Evolutionary conservation across 2,329 filamentous ascomycete species (phyloP).

Genomic region (Pestalotiopsis sp.): DNA sequence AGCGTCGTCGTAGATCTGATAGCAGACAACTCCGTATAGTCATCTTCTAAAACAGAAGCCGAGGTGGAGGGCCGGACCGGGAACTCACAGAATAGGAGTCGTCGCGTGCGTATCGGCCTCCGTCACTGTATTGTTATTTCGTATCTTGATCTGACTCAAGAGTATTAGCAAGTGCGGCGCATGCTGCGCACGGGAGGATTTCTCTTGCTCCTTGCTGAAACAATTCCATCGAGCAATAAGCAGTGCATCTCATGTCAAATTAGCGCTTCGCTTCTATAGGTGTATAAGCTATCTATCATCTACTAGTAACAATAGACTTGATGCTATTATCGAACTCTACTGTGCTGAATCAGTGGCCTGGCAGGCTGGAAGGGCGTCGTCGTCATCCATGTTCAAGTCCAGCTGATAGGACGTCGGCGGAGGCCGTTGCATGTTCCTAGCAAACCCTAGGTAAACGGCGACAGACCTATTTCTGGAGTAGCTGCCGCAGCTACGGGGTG

Average conservation of each 20-base stretch:
- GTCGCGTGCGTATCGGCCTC: not conserved
- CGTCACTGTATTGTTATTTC: not conserved
- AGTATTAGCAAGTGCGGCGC: not conserved
- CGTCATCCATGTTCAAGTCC: not conserved
- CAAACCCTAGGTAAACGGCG: not conserved
- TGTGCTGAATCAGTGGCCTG: not conserved
- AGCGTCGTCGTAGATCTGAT: too few species aligned
- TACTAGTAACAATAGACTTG: not conserved
- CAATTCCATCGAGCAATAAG: not conserved
- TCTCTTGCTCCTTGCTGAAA: not conserved
- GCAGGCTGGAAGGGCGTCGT: not conserved
- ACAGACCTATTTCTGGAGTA: constrained; percentile 3
- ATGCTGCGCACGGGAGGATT: not conserved
- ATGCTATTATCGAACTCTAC: not conserved
- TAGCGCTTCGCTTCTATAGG: not conserved
- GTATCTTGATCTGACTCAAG: not conserved
- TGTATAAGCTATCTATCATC: not conserved
- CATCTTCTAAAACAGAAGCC: too few species aligned
- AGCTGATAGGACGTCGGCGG: constrained; percentile 3
- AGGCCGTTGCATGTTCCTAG: not conserved
- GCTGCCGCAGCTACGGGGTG: not conserved
- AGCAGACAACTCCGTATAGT: too few species aligned
- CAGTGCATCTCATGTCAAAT: not conserved
- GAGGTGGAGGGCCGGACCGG: too few species aligned
- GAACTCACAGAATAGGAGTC: too few species aligned